Conservation (phyloP, 192 early-diverging fungal genomes). For the Glomus cerebriforme region DNA sequence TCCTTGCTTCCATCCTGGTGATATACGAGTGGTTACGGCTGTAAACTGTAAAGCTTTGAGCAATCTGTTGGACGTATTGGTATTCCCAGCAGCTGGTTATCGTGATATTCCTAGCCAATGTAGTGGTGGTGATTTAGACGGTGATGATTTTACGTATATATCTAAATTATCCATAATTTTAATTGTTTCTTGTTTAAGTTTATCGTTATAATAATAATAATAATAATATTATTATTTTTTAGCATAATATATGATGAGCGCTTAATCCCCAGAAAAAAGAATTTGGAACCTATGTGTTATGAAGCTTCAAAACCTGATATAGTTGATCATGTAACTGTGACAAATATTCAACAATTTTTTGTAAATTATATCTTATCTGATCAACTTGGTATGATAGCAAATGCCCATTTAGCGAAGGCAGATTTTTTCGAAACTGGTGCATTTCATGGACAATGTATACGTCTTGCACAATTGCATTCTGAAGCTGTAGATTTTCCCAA, state of each 20-base stretch:
- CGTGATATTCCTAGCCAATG: slow-evolving; percentile 76
- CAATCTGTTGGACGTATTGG: slow-evolving; percentile 67
- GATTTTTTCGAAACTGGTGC: slow-evolving; percentile 54
- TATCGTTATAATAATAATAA: background rate
- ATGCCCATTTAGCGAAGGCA: slow-evolving; percentile 66
- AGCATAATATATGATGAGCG: slow-evolving; percentile 61
- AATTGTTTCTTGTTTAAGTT: background rate
- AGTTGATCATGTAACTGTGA: slow-evolving; percentile 46
- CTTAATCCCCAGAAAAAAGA: slow-evolving; percentile 44
- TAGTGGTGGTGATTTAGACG: slow-evolving; percentile 81
- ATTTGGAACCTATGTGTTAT: slow-evolving; percentile 58
- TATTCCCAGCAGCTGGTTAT: slow-evolving; percentile 66
- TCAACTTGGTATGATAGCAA: slow-evolving; percentile 70
- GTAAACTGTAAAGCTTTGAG: slow-evolving; percentile 50
- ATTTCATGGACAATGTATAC: slow-evolving; percentile 49
- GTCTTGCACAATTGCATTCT: slow-evolving; percentile 68
- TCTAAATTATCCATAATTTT: background rate
- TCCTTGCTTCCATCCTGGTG: slow-evolving; percentile 71
- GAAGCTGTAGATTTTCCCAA: slow-evolving; percentile 79
- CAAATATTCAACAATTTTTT: slow-evolving; percentile 60
- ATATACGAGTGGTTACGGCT: slow-evolving; percentile 59
- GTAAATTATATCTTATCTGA: slow-evolving; percentile 66
- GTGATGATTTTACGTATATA: slow-evolving; percentile 69
- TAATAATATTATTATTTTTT: slow-evolving; percentile 7
- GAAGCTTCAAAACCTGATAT: slow-evolving; percentile 35